These are phyloP conservation scores for Mycena galericulata DNA, from an alignment of 768 basidiomycete genomes.

Conservation along the genomic window DNA sequence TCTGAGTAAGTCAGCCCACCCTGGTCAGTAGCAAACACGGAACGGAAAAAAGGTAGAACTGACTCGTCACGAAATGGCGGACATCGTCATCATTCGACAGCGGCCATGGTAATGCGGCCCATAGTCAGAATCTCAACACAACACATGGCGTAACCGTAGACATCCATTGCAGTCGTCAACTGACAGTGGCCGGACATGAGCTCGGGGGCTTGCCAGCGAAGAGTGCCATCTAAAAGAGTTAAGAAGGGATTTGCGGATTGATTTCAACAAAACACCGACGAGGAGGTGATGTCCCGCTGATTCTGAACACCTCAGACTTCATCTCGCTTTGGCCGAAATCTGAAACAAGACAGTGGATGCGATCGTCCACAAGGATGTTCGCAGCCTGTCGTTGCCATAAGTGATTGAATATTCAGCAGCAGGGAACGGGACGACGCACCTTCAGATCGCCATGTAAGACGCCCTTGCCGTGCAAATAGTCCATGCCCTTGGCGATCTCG, in stretches of 20 bases:
- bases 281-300: constrained; percentile 48
- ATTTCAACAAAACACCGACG: constrained; percentile 40
- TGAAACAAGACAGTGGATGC: constrained; percentile 61
- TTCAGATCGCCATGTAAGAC: constrained; percentile 88
- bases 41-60: constrained; percentile 32
- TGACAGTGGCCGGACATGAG: constrained; percentile 61
- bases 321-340: constrained; percentile 71
- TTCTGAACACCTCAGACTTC: constrained; percentile 59
- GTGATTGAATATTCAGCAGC: neutral
- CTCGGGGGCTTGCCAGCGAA: constrained; percentile 82
- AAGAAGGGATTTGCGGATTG: neutral
- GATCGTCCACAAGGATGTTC: constrained; percentile 49
- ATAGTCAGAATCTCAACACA: constrained; percentile 74
- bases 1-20: constrained; percentile 46
- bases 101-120: constrained; percentile 72
- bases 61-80: constrained; percentile 63
- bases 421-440: constrained; percentile 50
- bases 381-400: constrained; percentile 25
- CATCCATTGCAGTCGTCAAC: constrained; percentile 68
- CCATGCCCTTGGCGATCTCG: constrained; percentile 86
- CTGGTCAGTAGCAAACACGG: constrained; percentile 25
- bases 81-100: constrained; percentile 63
- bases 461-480: constrained; percentile 76
- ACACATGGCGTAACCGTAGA: constrained; percentile 77
- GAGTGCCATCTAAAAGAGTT: constrained; percentile 30